Evolutionary conservation across 371 early-diverging fungal genomes (phyloP).

Genomic region (Mucor saturninus): DNA sequence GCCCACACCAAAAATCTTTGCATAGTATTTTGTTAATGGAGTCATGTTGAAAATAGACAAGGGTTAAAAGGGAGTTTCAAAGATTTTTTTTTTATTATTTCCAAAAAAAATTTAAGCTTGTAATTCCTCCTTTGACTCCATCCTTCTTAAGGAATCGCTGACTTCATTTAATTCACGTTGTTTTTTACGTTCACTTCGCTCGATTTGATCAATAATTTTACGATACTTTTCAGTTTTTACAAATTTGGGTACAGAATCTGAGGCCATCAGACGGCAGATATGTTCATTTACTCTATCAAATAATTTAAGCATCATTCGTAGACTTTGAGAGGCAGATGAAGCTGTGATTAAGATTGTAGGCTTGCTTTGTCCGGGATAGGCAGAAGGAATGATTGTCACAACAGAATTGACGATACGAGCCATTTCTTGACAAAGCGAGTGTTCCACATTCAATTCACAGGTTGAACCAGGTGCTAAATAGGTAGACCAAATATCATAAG

Average conservation of each 20-base stretch:
- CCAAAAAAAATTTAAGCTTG: neutral
- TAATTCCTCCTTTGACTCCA: constrained; percentile 4
- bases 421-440: constrained; percentile 53
- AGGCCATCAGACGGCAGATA: constrained; percentile 77
- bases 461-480: constrained; percentile 61
- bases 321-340: constrained; percentile 41
- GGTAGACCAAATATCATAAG: constrained; percentile 65
- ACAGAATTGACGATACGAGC: constrained; percentile 49
- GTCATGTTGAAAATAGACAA: constrained; percentile 15
- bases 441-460: constrained; percentile 66
- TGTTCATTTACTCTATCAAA: constrained; percentile 72
- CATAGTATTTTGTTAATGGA: constrained; percentile 36
- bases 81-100: neutral
- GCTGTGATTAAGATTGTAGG: constrained; percentile 47
- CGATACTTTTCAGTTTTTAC: constrained; percentile 70
- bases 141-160: constrained; percentile 11
- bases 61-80: constrained; percentile 5
- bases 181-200: constrained; percentile 29
- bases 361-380: constrained; percentile 39
- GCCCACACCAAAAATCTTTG: constrained; percentile 49
- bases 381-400: constrained; percentile 38
- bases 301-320: constrained; percentile 56
- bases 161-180: constrained; percentile 21
- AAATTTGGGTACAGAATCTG: constrained; percentile 83
- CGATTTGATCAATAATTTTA: constrained; percentile 30